A percentile compares a stretch with the other conserved stretches of the same genome.
phyloP scores from a whole-genome alignment of 164 flowering plant species.

The Annona squamosa region DNA sequence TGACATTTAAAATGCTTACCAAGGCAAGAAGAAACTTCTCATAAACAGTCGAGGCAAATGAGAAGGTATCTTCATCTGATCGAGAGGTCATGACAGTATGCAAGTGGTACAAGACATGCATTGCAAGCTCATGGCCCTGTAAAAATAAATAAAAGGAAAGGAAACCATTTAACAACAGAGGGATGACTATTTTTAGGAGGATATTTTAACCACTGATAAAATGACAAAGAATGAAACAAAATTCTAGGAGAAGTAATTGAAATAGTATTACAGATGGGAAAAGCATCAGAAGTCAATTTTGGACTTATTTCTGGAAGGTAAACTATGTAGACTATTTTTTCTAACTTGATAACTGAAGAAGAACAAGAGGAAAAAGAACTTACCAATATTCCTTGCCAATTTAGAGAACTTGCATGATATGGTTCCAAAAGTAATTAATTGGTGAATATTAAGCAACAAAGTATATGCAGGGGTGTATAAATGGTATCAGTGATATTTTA shows the following conservation, averaged over 20 bases:
- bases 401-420: too few relatives aligned
- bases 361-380: too few relatives aligned
- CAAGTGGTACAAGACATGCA: conserved; percentile 75
- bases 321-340: too few relatives aligned
- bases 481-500: too few relatives aligned
- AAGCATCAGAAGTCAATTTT: too few relatives aligned
- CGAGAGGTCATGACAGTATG: conserved; percentile 38
- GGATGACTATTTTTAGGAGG: neutral
- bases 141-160: neutral
- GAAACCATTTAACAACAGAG: neutral
- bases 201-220: neutral
- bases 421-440: too few relatives aligned
- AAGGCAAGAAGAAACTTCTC: conserved; percentile 75
- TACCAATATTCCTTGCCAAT: too few relatives aligned
- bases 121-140: conserved; percentile 93
- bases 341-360: too few relatives aligned
- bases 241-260: neutral
- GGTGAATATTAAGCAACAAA: too few relatives aligned
- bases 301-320: too few relatives aligned
- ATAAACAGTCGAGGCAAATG: conserved; percentile 49
- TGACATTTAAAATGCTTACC: conserved; percentile 34
- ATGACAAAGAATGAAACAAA: neutral
- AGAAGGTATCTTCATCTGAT: conserved; percentile 21
- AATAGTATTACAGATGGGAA: too few relatives aligned
- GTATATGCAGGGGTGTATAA: too few relatives aligned